Evolutionary conservation across 768 basidiomycete genomes (phyloP), one percentile per base, ranked within the genome.

Genomic region (Tulasnella sp.): DNA sequence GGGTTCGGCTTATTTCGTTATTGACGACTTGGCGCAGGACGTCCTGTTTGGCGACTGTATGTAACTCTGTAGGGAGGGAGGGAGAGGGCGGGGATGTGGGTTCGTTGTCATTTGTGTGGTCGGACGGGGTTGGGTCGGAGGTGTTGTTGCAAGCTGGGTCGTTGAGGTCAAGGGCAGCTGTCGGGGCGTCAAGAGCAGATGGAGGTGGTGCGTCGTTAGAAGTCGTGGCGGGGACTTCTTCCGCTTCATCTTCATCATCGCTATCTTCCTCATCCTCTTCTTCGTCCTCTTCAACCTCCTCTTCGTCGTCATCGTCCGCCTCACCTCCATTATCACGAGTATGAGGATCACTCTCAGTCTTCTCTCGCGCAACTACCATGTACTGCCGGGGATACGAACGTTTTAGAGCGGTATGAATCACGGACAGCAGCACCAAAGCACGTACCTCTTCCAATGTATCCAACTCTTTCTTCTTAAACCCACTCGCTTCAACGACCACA

Each of bases 401-500:
- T 23, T 17, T 19, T 11, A 35, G 25, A n/a, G 32, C 15, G 7
- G 7, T 23, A 14, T 4, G 19, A 19, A 14, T 4, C 27, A 34
- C 19, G 2, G 11, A 21, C n/a, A 4, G 12, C 25, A 27, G 27
- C 4, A 15, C 27, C 9, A 23, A 54, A 7, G 17, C n/a, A 31
- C 79, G 65, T 59, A 93, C 93, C 74, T 91, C 82, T 69, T 92
- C 89, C 55, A 97, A 71, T 39, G 78, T 71, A 65, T 81, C 80
- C 75, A 87, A 81, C 66, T 94, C 84, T 64, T 83, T 83, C 63
- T 83, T 76, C 59, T 81, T 82, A 69, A 94, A 97, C 23, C 94
- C 94, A 72, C 90, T 94, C 2, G 96, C 96, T 48, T 86, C 85
- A 5, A 97, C 93, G 62, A 88, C 77, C 17, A 96, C 82, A 72